These are phyloP conservation scores for Gigaspora rosea DNA, from an alignment of 192 early-diverging fungal species.

Conservation along the genomic window DNA sequence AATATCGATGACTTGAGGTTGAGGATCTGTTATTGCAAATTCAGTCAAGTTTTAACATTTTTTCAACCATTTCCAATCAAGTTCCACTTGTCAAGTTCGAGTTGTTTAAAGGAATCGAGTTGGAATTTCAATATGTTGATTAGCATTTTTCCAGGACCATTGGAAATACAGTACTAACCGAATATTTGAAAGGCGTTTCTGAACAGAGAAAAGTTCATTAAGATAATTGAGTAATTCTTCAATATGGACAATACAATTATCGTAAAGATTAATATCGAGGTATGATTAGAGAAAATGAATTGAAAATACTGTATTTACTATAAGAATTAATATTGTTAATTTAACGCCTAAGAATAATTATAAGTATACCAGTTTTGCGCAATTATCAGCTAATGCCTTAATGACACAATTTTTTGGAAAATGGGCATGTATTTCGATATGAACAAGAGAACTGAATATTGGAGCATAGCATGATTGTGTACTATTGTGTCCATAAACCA, in stretches of 20 bases:
- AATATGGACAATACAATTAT: neutral
- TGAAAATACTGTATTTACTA: too few species aligned
- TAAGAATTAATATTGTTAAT: too few species aligned
- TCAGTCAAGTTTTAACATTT: too few species aligned
- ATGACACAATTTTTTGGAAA: constrained; percentile 15
- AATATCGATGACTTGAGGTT: too few species aligned
- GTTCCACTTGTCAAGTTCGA: neutral
- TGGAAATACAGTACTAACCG: constrained; percentile 14
- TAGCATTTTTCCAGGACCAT: constrained; percentile 5
- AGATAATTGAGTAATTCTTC: constrained; percentile 12
- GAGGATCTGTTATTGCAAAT: too few species aligned
- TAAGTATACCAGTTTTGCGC: too few species aligned
- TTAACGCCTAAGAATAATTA: neutral
- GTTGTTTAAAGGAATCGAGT: neutral
- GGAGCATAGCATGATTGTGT: neutral
- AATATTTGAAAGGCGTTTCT: constrained; percentile 3
- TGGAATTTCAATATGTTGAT: constrained; percentile 5
- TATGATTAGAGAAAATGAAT: neutral
- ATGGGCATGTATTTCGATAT: neutral
- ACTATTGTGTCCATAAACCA: constrained; percentile 9
- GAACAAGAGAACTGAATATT: neutral
- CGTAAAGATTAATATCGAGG: constrained; percentile 19
- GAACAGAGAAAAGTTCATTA: neutral
- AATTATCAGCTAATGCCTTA: too few species aligned
- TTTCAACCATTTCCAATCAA: too few species aligned